Evolutionary conservation across 2,329 filamentous ascomycete species (phyloP), one percentile per base, ranked within the genome.

Genomic region (Colletotrichum sp.): DNA sequence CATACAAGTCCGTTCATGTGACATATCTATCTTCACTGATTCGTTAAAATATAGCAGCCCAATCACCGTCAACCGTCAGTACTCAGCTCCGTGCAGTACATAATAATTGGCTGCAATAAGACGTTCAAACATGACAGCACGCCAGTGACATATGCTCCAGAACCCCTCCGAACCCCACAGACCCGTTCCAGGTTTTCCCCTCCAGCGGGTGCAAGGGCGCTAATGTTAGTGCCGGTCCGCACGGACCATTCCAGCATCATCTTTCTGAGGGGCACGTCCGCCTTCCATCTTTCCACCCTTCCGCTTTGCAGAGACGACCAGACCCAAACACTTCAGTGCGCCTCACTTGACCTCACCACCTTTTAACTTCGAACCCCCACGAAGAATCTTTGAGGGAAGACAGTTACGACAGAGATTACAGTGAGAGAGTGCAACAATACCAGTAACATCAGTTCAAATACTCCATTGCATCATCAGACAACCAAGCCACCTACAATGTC

Each of bases 401-500:
- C 31, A 67, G 15, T 2, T 13, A n/a, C 63, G 8, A 31, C 12
- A 47, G 55, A 21, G 24, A 27, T 27, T 27, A 27, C 24, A 55
- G 9, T 15, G 11, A 27, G 16, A 33, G 12, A 57, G 13, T 24
- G 8, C 6, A 38, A 8, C 24, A 31, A 31, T 2, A 29, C 12
- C 9, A 24, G 5, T 5, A 57, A 8, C 8, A 33, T 15, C 29
- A 15, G 43, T 51, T 29, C 66, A 36, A 54, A 33, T 13, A 55
- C 2, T 11, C 24, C 13, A 43, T 16, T 18, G 8, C 31, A 57
- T 15, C 27, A 31, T 51, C 43, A 65, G 24, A 47, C 24, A 31
- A n/a, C 21, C 9, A 34, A 63, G 51, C 63, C 74, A 76, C 78
- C 79, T 6, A 51, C 43, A 2, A 90, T 88, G 87, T 82, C 87